phyloP scores from a whole-genome alignment of 805 yeast species.

The Starmera amethionina region DNA sequence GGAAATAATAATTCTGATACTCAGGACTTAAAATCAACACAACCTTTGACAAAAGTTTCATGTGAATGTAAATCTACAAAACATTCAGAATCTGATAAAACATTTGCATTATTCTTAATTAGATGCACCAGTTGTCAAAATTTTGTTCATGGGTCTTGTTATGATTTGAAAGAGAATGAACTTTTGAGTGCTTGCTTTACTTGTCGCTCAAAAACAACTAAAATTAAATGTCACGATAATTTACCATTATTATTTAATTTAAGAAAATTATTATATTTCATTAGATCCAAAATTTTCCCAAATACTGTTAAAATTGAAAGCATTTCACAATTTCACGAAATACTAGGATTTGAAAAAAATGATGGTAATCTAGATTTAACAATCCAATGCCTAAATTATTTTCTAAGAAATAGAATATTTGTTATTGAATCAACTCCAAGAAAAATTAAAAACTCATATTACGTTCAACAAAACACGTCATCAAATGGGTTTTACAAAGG shows the following conservation, averaged over 20 bases:
- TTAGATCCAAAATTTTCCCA: slow-evolving; percentile 13
- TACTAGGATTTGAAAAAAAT: slow-evolving; percentile 9
- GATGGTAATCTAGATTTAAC: slow-evolving; percentile 3
- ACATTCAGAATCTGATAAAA: slow-evolving; percentile 1
- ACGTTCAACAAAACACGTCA: too few species aligned
- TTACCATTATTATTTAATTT: slow-evolving; percentile 23
- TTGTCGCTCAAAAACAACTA: slow-evolving; percentile 15
- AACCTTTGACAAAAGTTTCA: slow-evolving; percentile 6
- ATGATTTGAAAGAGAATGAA: slow-evolving; percentile 16
- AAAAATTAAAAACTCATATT: not conserved
- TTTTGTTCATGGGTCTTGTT: slow-evolving; percentile 25
- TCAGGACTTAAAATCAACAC: slow-evolving; percentile 20
- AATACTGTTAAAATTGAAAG: slow-evolving; percentile 3
- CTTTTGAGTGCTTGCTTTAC: slow-evolving; percentile 15
- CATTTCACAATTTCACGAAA: slow-evolving; percentile 2
- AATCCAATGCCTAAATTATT: slow-evolving; percentile 6
- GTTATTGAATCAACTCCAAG: slow-evolving; percentile 6
- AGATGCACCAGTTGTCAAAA: slow-evolving; percentile 23
- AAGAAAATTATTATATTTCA: slow-evolving; percentile 24
- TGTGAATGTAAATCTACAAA: slow-evolving; percentile 22
- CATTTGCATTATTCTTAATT: slow-evolving; percentile 5
- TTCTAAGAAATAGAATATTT: slow-evolving; percentile 3
- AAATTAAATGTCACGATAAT: slow-evolving; percentile 10
- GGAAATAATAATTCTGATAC: too few species aligned
- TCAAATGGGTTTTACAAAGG: slow-evolving; percentile 5